phyloP scores from a whole-genome alignment of 805 yeast genomes.

The Debaryomyces tyrocola region DNA sequence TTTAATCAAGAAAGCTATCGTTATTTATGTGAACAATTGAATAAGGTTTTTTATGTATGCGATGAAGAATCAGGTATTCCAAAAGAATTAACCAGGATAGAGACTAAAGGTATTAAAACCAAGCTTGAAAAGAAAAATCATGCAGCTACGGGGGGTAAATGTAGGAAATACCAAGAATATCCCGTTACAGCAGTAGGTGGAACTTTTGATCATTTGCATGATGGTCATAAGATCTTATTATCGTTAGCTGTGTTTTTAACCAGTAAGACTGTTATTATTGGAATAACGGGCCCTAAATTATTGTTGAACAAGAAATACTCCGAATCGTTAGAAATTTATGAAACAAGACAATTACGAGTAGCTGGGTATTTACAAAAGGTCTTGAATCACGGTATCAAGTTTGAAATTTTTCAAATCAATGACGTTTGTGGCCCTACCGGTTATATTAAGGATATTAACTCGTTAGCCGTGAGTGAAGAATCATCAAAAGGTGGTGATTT shows the following conservation, averaged over 20 bases:
- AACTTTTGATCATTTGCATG: slow-evolving; percentile 94
- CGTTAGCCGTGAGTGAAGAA: slow-evolving; percentile 79
- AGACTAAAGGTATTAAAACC: background rate
- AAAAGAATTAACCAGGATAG: background rate
- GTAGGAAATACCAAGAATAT: background rate
- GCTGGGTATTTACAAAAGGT: slow-evolving; percentile 43
- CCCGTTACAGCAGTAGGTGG: slow-evolving; percentile 78
- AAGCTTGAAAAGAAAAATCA: background rate
- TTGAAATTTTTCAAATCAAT: slow-evolving; percentile 62
- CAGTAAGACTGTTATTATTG: slow-evolving; percentile 59
- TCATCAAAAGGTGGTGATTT: slow-evolving; percentile 71
- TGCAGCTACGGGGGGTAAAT: background rate
- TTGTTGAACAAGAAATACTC: slow-evolving; percentile 73
- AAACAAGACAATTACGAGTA: slow-evolving; percentile 49
- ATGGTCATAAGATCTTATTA: slow-evolving; percentile 86
- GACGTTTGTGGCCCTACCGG: slow-evolving; percentile 97
- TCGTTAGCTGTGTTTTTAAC: slow-evolving; percentile 71
- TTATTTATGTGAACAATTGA: background rate
- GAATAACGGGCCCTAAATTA: slow-evolving; percentile 76
- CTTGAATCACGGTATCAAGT: slow-evolving; percentile 46
- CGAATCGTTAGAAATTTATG: slow-evolving; percentile 61
- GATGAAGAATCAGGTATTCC: background rate
- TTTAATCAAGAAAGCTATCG: slow-evolving; percentile 17
- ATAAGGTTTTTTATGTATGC: background rate
- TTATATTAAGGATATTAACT: slow-evolving; percentile 66